A percentile compares a stretch with the other conserved stretches of the same genome.
Conservation (phyloP, 2,329 filamentous ascomycete species). For the Hymenoscyphus albidus region DNA sequence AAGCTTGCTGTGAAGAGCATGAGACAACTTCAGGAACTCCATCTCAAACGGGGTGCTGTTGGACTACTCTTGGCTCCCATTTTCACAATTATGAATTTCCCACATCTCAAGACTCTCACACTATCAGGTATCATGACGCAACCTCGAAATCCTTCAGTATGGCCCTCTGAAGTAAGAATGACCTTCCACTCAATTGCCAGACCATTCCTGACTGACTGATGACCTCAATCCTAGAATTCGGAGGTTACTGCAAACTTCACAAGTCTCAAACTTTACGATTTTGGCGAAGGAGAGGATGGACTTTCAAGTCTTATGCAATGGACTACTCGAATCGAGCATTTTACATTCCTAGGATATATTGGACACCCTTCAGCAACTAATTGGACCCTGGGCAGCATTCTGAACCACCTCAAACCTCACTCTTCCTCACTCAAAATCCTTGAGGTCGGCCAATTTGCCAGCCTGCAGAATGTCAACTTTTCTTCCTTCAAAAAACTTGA, state of each 20-base stretch:
- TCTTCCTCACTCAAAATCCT: background rate
- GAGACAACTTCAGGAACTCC: background rate
- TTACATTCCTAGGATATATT: background rate
- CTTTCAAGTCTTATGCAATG: background rate
- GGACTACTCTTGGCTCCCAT: conserved; percentile 2
- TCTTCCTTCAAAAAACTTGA: background rate
- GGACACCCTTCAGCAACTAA: background rate
- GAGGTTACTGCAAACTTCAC: background rate
- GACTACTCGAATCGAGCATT: background rate
- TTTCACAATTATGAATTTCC: background rate
- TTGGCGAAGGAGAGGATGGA: background rate
- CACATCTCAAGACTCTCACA: conserved; percentile 1
- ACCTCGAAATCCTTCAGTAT: conserved; percentile 2
- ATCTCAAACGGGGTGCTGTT: background rate
- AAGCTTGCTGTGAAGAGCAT: conserved; percentile 5
- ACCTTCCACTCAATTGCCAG: background rate
- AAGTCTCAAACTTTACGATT: background rate
- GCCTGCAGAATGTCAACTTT: background rate
- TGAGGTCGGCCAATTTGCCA: background rate
- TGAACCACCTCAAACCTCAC: background rate
- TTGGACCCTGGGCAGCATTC: background rate
- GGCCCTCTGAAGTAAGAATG: conserved; percentile 4
- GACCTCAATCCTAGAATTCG: background rate
- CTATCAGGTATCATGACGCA: background rate
- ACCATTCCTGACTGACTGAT: background rate